Evolutionary conservation across 768 basidiomycete species (phyloP), one percentile per base, ranked within the genome.

Genomic region (Lactarius tabidus): DNA sequence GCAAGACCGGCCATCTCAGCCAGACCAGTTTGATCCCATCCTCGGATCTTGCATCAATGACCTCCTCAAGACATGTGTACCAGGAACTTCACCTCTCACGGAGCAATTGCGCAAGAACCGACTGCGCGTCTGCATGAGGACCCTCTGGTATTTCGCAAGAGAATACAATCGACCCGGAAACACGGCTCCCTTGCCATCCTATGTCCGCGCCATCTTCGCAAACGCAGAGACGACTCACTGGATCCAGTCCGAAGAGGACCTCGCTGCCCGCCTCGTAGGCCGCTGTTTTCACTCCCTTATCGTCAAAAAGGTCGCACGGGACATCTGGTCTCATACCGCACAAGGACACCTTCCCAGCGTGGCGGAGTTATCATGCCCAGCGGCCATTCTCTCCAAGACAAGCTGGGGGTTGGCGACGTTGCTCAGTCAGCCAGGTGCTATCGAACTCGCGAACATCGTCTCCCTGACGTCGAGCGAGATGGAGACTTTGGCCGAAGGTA

Each of bases 11-110:
- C 48, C 23, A 8, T 31, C 31, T 14, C 43, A 12, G 4, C n/a
- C 8, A 45, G 43, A 45, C 43, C n/a, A 31, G 18, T 57, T 41
- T 17, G 55, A 63, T 29, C 56, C 62, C 12, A 29, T 63, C 35
- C 56, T 63, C 20, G 55, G 43, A 36, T 57, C 56, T 26, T 43
- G 62, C 28, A 36, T 63, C 4, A 41, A 51, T 10, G 62, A 57
- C 26, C 62, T 63, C 17, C 62, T 63, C 52, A 57, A 48, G 26
- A 63, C 55, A 15, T 63, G 62, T 12, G 12, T 62, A 26, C 12
- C 1, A 15, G 23, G 23, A 15, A 26, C 6, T 6, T 26, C 55
- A n/a, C 62, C 55, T 6, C 54, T 62, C 17, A 41, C 26, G 6
- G 62, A 56, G n/a, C 14, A 39, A 23, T 26, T 48, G 33, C 62